phyloP scores from a whole-genome alignment of 495 filamentous ascomycete genomes.

The Talaromyces thailandensis region DNA sequence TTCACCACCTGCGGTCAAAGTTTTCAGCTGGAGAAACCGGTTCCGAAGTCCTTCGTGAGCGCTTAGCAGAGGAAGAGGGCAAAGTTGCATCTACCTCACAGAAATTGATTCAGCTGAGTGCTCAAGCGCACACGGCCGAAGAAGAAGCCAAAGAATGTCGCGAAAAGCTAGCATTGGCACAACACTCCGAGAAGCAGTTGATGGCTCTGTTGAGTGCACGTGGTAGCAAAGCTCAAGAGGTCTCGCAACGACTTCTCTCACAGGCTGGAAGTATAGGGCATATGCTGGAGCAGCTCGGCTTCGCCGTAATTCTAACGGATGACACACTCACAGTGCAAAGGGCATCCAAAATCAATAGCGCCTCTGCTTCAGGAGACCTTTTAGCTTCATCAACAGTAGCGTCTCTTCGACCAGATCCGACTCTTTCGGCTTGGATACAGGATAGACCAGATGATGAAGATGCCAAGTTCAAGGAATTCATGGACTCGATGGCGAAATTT shows the following conservation, averaged over 20 bases:
- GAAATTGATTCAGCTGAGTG: conserved; percentile 57
- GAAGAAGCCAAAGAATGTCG: conserved; percentile 54
- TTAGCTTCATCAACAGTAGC: conserved; percentile 52
- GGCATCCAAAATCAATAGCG: conserved; percentile 54
- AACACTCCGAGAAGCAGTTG: conserved; percentile 39
- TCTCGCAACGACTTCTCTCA: conserved; percentile 69
- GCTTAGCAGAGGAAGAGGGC: conserved; percentile 59
- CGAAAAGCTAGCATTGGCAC: conserved; percentile 44
- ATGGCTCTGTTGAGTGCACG: conserved; percentile 49
- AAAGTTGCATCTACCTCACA: conserved; percentile 51
- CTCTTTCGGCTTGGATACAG: conserved; percentile 67
- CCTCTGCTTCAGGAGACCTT: conserved; percentile 48
- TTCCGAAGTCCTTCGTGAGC: conserved; percentile 63
- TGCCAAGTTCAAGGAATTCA: conserved; percentile 60
- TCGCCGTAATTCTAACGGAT: conserved; percentile 65
- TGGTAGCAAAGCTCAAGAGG: conserved; percentile 61
- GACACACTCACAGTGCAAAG: conserved; percentile 67
- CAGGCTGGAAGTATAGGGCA: conserved; percentile 68
- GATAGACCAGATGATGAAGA: conserved; percentile 46
- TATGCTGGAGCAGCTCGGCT: conserved; percentile 79
- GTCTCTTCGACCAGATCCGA: conserved; percentile 46
- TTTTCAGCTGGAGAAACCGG: conserved; percentile 73
- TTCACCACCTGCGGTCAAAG: conserved; percentile 54
- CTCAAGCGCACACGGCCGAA: conserved; percentile 55
- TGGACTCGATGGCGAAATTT: conserved; percentile 61